Evolutionary conservation across 345 rosid species (phyloP), one percentile per base, ranked within the genome.

Genomic region (Luvunga scandens): DNA sequence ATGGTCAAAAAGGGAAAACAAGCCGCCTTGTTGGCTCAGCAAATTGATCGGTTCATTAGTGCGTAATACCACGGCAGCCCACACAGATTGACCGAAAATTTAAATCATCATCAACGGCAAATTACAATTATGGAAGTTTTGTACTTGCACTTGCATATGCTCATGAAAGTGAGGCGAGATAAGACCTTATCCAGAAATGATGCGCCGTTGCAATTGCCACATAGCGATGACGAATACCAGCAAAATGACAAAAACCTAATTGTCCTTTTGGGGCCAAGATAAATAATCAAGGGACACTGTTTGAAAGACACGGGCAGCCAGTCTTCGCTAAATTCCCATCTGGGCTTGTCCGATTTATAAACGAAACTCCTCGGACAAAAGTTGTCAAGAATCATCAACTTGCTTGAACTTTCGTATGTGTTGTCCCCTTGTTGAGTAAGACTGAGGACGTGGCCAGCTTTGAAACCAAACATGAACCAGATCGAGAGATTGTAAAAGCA

Each of bases 251-350:
- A 34, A 66, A 18, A 18, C 48, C 63, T 48, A n/a, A n/a, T 75
- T 75, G 79, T 55, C 65, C 16, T 24, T 34, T 16, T 14, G 53
- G 38, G 57, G 28, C 31, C 14, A 66, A 73, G 12, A 45, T 45
- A 1, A 66, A 53, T 18, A 16, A 66, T 73, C 62, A 9, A 10
- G 57, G 19, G 55, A 76, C 78, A 50, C 21, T 28, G 13, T 39
- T 74, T 56, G 6, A 6, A 53, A 19, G 77, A 75, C 80, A 68
- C 45, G 79, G 79, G 48, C 34, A 25, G 68, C 56, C 39, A 72
- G 71, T 75, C 78, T 80, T 72, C 21, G 34, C 56, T 3, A 73
- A 64, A 50, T 38, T 53, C 76, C 83, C 83, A 81, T 73, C 67
- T 76, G 79, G 79, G 25, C 4, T 19, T 79, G 82, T 78, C 81